Evolutionary conservation across 768 basidiomycete species (phyloP).

Genomic region (Leccinum pellstonianum): DNA sequence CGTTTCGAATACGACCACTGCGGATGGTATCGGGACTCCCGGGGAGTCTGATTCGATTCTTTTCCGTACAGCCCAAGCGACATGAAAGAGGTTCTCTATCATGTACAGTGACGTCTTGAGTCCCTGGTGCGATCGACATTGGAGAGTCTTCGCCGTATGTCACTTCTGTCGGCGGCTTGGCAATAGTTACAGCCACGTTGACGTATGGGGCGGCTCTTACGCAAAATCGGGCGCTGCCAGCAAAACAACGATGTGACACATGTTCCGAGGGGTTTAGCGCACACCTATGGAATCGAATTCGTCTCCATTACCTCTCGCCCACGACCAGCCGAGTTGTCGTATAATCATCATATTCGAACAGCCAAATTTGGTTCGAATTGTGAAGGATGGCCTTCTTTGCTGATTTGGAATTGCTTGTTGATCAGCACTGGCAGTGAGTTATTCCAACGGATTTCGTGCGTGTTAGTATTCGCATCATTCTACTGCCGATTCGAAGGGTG

Average conservation of each 20-base stretch:
- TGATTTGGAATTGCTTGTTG: conserved; percentile 23
- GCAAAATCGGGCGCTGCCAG: conserved; percentile 14
- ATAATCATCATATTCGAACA: neutral
- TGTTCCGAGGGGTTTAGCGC: conserved; percentile 17
- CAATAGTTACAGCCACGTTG: conserved; percentile 17
- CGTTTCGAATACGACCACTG: conserved; percentile 26
- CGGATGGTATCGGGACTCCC: conserved; percentile 2
- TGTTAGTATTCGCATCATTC: conserved; percentile 8
- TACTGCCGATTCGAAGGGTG: neutral
- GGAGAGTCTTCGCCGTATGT: conserved; percentile 1
- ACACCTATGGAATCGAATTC: conserved; percentile 7
- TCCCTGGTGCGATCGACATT: conserved; percentile 22
- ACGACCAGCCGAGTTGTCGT: neutral
- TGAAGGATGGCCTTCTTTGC: conserved; percentile 10
- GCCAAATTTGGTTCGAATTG: conserved; percentile 7
- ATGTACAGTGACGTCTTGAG: conserved; percentile 14
- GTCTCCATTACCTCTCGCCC: conserved; percentile 1
- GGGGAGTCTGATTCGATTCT: conserved; percentile 10
- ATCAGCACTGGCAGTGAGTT: conserved; percentile 15
- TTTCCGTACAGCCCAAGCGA: conserved; percentile 11
- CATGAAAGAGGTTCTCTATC: conserved; percentile 17
- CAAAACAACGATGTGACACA: neutral
- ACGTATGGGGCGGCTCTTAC: conserved; percentile 11
- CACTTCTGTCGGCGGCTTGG: conserved; percentile 7
- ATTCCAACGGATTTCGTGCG: conserved; percentile 7